A percentile compares a stretch with the other conserved stretches of the same genome.
Evolutionary conservation across 495 filamentous ascomycete genomes (phyloP).

Genomic region (Entonaema liquescens): DNA sequence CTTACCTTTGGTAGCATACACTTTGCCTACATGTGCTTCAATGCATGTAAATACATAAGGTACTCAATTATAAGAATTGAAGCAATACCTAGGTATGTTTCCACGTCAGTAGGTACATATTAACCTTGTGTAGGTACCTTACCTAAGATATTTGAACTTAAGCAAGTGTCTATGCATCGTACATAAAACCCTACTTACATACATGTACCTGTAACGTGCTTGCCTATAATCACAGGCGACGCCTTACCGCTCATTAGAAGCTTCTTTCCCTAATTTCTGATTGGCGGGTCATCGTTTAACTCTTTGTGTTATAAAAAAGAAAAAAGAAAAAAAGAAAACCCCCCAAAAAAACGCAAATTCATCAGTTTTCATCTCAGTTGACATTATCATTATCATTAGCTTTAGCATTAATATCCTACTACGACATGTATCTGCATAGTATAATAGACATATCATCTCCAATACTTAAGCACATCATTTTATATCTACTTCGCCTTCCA

Average conservation of each 20-base stretch:
- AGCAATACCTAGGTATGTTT: conserved; percentile 6
- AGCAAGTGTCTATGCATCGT: no score
- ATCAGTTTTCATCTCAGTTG: background rate
- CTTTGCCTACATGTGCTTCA: no score
- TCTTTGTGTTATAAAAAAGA: no score
- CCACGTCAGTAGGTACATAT: no score
- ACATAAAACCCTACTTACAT: background rate
- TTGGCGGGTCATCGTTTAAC: background rate
- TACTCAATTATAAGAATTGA: no score
- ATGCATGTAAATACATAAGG: no score
- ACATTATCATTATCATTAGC: background rate
- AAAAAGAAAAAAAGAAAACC: no score
- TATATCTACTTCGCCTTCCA: background rate
- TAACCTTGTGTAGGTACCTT: no score
- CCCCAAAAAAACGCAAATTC: background rate
- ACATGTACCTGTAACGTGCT: background rate
- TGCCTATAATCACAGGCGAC: no score
- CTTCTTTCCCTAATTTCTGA: background rate
- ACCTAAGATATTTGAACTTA: no score
- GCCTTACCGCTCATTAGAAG: background rate
- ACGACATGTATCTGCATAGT: background rate
- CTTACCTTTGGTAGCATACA: no score
- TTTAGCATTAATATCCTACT: background rate
- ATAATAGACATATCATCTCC: conserved; percentile 5
- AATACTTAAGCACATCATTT: background rate